Conservation (phyloP, 2,329 filamentous ascomycete species). For the Ceratocystis papillata region DNA sequence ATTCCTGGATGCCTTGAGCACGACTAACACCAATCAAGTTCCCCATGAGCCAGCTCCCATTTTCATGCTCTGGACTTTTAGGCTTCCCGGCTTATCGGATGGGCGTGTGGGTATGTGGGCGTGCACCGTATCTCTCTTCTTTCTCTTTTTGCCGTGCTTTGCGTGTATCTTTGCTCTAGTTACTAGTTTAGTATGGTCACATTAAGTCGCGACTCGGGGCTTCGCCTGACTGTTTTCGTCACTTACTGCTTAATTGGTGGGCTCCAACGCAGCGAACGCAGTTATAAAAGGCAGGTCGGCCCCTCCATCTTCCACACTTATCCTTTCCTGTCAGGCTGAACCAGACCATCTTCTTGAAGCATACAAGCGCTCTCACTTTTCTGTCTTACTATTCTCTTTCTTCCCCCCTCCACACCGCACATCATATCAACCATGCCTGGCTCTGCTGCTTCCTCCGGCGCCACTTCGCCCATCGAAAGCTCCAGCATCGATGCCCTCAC, state of each 20-base stretch:
- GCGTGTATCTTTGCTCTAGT: background rate
- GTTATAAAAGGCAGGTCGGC: conserved; percentile 7
- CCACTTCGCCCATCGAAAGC: conserved; percentile 17
- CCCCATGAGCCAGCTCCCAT: background rate
- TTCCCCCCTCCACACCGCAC: background rate
- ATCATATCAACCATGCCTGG: conserved; percentile 24
- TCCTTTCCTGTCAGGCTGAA: conserved; percentile 1
- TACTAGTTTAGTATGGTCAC: background rate
- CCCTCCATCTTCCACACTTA: background rate
- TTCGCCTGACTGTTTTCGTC: background rate
- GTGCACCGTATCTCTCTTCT: background rate
- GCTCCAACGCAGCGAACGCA: background rate
- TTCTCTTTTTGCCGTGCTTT: too few species aligned
- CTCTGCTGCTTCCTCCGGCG: conserved; percentile 19
- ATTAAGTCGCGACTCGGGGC: background rate
- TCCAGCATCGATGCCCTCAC: conserved; percentile 25
- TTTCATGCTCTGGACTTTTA: background rate
- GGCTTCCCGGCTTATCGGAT: conserved; percentile 8
- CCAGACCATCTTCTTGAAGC: conserved; percentile 1
- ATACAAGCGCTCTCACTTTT: background rate
- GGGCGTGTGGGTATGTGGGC: background rate
- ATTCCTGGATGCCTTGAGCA: background rate
- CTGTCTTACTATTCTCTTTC: conserved; percentile 10
- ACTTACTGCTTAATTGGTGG: background rate
- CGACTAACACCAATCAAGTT: conserved; percentile 4